phyloP scores from a whole-genome alignment of 2,329 filamentous ascomycete genomes.

The Fusarium duplospermum region DNA sequence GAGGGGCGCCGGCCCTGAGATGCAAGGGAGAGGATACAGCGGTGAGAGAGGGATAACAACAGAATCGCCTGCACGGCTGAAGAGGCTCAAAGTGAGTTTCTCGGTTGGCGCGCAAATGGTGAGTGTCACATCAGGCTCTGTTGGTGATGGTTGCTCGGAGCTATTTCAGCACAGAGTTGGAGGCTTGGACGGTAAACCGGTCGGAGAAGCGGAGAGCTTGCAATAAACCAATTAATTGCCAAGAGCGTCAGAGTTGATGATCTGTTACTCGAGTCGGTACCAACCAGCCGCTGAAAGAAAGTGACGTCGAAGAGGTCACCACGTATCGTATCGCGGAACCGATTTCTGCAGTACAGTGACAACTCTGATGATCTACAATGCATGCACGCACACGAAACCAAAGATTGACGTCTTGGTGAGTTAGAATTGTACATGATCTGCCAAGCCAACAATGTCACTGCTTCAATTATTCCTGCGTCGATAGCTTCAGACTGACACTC shows the following conservation, averaged over 20 bases:
- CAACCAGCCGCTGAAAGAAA: conserved; percentile 10
- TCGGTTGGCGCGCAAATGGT: conserved; percentile 24
- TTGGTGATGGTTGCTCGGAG: neutral
- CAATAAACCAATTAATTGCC: neutral
- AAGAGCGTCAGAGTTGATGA: conserved; percentile 8
- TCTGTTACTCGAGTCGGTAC: conserved; percentile 27
- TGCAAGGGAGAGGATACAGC: conserved; percentile 32
- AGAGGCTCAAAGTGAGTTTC: conserved; percentile 18
- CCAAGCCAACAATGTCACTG: neutral
- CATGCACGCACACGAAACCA: conserved; percentile 30
- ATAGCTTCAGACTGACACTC: conserved; percentile 19
- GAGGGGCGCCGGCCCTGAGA: conserved; percentile 23
- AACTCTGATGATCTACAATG: conserved; percentile 21
- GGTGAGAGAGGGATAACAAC: conserved; percentile 23
- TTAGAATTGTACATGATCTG: conserved; percentile 15
- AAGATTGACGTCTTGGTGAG: conserved; percentile 7
- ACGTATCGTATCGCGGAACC: conserved; percentile 3
- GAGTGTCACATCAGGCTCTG: neutral
- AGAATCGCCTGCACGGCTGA: conserved; percentile 1
- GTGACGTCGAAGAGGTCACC: conserved; percentile 23
- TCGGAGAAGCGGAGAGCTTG: neutral
- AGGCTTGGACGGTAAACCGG: neutral
- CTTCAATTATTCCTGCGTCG: neutral
- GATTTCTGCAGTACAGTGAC: conserved; percentile 26
- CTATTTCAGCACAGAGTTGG: neutral